Percentiles rank a stretch among this genome's conserved stretches.
Evolutionary conservation across 306 rosid species (phyloP).

Genomic region (Cucurbita maxima): DNA sequence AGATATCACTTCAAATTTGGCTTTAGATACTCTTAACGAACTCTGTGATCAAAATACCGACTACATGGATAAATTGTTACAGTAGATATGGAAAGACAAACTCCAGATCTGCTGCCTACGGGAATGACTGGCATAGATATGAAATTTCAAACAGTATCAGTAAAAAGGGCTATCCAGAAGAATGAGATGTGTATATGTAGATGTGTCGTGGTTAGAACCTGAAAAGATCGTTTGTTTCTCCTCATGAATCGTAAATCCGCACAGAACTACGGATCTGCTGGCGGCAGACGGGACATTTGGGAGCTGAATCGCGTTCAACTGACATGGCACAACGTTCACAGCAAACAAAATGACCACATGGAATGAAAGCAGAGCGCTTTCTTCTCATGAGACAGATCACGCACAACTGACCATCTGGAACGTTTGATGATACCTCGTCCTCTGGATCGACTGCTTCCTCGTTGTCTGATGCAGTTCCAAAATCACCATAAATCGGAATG

Average conservation of each 20-base stretch:
- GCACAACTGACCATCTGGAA: slow-evolving; percentile 69
- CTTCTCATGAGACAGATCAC: slow-evolving; percentile 75
- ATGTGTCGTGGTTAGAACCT: background rate
- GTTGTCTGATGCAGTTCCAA: slow-evolving; percentile 26
- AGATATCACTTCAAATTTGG: background rate
- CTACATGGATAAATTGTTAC: background rate
- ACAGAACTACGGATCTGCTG: slow-evolving; percentile 55
- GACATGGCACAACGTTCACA: slow-evolving; percentile 63
- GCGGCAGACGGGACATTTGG: slow-evolving; percentile 87
- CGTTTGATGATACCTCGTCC: slow-evolving; percentile 19
- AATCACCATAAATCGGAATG: slow-evolving; percentile 10
- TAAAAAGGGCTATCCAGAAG: background rate
- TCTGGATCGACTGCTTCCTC: slow-evolving; percentile 48
- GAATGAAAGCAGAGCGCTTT: slow-evolving; percentile 73
- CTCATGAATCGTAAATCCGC: slow-evolving; percentile 54
- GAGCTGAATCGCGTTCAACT: slow-evolving; percentile 44
- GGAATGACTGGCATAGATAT: background rate
- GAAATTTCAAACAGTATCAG: background rate
- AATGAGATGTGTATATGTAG: background rate
- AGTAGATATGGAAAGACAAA: background rate
- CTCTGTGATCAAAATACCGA: background rate
- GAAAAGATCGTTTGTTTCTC: background rate
- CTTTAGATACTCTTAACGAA: background rate
- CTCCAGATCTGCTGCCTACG: background rate
- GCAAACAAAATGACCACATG: slow-evolving; percentile 84